Percentiles rank a stretch among this genome's conserved stretches.
Conservation (phyloP, 495 filamentous ascomycete species). For the Hyaloscypha finlandica region DNA sequence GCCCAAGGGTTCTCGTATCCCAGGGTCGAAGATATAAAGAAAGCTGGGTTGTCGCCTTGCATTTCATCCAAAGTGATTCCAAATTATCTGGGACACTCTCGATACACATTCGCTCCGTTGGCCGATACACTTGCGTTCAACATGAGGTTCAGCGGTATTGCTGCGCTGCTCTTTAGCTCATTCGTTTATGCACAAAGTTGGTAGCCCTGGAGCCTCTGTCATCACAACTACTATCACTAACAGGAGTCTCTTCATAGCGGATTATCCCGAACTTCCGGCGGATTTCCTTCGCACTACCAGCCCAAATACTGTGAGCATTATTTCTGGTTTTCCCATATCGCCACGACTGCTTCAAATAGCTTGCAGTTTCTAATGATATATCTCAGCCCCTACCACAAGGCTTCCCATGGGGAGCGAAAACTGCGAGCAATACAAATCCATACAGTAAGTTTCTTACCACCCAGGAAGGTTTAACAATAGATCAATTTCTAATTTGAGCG, state of each 20-base stretch:
- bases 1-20: not conserved
- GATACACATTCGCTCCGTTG: not conserved
- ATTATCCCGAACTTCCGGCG: not conserved
- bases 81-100: not conserved
- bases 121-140: not conserved
- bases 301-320: not conserved
- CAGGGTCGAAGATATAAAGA: not conserved
- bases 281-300: not conserved
- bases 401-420: slow-evolving; percentile 51
- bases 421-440: slow-evolving; percentile 49
- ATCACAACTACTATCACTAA: not conserved
- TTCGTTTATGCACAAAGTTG: slow-evolving; percentile 8
- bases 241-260: not conserved
- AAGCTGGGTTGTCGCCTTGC: not conserved
- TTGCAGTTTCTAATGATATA: too few relatives aligned
- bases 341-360: not conserved
- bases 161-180: slow-evolving; percentile 5
- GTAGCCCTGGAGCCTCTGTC: not conserved
- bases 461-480: not conserved
- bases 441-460: slow-evolving; percentile 13
- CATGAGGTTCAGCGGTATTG: slow-evolving; percentile 6
- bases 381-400: slow-evolving; percentile 38
- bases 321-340: not conserved
- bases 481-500: not conserved
- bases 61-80: not conserved